These are phyloP conservation scores for Termitomyces sp. DNA, from an alignment of 768 basidiomycete species.

Conservation along the genomic window DNA sequence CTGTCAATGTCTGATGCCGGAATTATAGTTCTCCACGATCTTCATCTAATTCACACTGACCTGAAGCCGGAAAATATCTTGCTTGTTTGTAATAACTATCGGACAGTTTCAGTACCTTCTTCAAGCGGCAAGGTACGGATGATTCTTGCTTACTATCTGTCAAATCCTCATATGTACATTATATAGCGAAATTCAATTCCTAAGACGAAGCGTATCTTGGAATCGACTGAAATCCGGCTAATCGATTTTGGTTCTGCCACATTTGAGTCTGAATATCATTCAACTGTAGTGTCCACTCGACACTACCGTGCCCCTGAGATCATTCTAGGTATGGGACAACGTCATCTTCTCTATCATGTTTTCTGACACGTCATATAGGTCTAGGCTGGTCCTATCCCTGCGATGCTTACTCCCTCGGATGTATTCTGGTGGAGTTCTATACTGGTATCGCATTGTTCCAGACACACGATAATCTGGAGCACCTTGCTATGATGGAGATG, in stretches of 20 bases:
- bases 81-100: constrained; percentile 80
- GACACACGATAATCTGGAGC: constrained; percentile 98
- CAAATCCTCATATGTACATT: not conserved
- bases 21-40: constrained; percentile 76
- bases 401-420: constrained; percentile 97
- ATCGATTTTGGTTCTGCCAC: constrained; percentile 99
- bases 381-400: constrained; percentile 98
- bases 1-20: constrained; percentile 5
- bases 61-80: constrained; percentile 99
- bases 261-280: constrained; percentile 97
- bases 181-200: constrained; percentile 58
- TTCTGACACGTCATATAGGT: constrained; percentile 41
- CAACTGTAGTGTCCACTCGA: constrained; percentile 94
- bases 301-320: constrained; percentile 99
- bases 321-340: constrained; percentile 69
- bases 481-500: constrained; percentile 99
- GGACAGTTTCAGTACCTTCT: constrained; percentile 49
- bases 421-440: constrained; percentile 97
- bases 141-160: constrained; percentile 10
- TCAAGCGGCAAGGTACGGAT: constrained; percentile 54
- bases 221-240: constrained; percentile 86
- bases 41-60: constrained; percentile 94
- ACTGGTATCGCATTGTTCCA: constrained; percentile 98
- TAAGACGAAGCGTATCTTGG: constrained; percentile 71
- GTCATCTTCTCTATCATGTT: not conserved